A percentile compares a stretch with the other conserved stretches of the same genome.
phyloP scores from a whole-genome alignment of 2,329 filamentous ascomycete genomes.

The Knufia petricola region DNA sequence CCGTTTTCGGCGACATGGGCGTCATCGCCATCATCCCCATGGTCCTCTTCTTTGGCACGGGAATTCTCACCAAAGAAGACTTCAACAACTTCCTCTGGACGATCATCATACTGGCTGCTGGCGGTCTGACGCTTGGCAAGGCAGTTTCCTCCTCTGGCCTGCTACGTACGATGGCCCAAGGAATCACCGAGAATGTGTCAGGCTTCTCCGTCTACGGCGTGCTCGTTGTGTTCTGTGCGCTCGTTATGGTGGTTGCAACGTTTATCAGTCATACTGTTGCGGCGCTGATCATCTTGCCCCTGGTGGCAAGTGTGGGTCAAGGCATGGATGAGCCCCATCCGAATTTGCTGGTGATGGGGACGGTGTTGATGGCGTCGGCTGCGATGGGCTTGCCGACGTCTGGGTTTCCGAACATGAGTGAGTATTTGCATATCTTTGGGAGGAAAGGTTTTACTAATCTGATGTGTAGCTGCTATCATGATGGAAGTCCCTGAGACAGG shows the following conservation, averaged over 20 bases:
- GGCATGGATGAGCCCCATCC: conserved; percentile 84
- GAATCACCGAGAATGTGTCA: conserved; percentile 65
- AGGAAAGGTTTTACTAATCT: conserved; percentile 4
- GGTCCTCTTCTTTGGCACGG: conserved; percentile 90
- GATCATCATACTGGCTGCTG: conserved; percentile 90
- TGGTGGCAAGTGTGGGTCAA: conserved; percentile 77
- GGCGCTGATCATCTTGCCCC: conserved; percentile 82
- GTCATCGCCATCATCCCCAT: conserved; percentile 95
- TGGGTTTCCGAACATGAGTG: conserved; percentile 99
- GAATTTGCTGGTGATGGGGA: conserved; percentile 89
- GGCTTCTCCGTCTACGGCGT: conserved; percentile 77
- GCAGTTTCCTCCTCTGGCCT: conserved; percentile 89
- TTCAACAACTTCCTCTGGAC: conserved; percentile 99
- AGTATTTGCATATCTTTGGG: conserved; percentile 36
- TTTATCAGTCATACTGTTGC: conserved; percentile 98
- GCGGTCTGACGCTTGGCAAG: conserved; percentile 84
- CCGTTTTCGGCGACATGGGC: conserved; percentile 92
- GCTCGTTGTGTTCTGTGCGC: conserved; percentile 68
- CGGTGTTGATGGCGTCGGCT: conserved; percentile 93
- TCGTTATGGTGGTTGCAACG: conserved; percentile 88
- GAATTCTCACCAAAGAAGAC: conserved; percentile 94
- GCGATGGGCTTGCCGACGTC: conserved; percentile 94
- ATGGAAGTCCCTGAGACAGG: conserved; percentile 91
- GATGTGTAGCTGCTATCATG: conserved; percentile 80
- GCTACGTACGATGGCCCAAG: conserved; percentile 72